Evolutionary conservation across 306 rosid species (phyloP).

Genomic region (Gastrolobium villosum): DNA sequence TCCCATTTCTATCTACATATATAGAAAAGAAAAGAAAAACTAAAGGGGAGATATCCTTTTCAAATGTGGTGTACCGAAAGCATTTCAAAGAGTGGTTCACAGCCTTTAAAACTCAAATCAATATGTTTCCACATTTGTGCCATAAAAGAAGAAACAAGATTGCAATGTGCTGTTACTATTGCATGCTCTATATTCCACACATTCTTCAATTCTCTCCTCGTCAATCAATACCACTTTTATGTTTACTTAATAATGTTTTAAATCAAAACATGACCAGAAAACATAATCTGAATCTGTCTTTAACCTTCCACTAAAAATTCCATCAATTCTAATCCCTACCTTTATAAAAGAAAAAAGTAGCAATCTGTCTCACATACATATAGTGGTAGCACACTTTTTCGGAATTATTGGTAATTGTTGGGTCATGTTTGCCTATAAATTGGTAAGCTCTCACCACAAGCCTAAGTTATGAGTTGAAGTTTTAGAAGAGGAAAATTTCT

Average conservation of each 20-base stretch:
- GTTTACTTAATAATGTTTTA: background rate
- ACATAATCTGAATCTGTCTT: conserved; percentile 46
- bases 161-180: conserved; percentile 11
- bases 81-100: conserved; percentile 59
- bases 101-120: conserved; percentile 45
- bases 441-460: conserved; percentile 53
- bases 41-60: conserved; percentile 41
- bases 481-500: conserved; percentile 35
- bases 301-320: conserved; percentile 60
- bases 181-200: conserved; percentile 58
- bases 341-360: conserved; percentile 42
- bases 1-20: conserved; percentile 10
- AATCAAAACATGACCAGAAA: conserved; percentile 35
- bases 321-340: conserved; percentile 58
- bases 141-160: too few species aligned
- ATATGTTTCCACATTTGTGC: background rate
- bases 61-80: conserved; percentile 69
- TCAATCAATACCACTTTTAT: conserved; percentile 62
- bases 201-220: conserved; percentile 43
- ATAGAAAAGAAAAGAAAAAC: conserved; percentile 31
- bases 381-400: conserved; percentile 55
- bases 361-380: conserved; percentile 48
- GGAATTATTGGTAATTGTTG: conserved; percentile 29
- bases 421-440: conserved; percentile 67
- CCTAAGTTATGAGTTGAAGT: conserved; percentile 45